Conservation (phyloP, 257 asterid species). For the Ophiorrhiza pumila region DNA sequence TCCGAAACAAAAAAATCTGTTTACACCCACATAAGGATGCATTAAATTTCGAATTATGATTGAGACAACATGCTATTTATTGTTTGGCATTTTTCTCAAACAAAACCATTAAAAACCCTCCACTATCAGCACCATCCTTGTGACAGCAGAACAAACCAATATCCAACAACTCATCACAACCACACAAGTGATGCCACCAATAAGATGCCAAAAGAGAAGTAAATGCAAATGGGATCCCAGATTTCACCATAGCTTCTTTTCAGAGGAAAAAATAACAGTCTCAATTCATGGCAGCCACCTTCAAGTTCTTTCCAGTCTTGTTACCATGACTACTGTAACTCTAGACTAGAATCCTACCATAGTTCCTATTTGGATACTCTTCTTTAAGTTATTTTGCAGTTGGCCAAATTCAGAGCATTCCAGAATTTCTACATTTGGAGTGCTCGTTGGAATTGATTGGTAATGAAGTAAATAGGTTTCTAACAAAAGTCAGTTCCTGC, state of each 20-base stretch:
- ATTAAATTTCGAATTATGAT: not conserved
- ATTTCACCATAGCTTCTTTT: not conserved
- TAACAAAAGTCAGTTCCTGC: not conserved
- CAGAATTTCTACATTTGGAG: not conserved
- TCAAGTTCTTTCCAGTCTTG: not conserved
- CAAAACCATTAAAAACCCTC: not conserved
- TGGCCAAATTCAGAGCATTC: not conserved
- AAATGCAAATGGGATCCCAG: not conserved
- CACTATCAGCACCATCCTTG: not conserved
- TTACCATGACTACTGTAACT: not conserved
- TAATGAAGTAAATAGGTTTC: too few species aligned
- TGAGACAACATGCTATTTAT: not conserved
- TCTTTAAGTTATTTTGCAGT: not conserved
- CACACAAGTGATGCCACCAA: not conserved
- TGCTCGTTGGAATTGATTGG: not conserved
- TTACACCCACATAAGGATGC: not conserved
- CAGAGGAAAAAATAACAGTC: not conserved
- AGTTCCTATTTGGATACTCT: not conserved
- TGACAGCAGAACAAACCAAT: not conserved
- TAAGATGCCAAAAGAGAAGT: not conserved
- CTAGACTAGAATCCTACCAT: not conserved
- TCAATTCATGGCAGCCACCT: not conserved
- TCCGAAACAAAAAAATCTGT: not conserved
- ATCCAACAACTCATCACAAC: not conserved
- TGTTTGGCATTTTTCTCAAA: not conserved